Percentiles rank a stretch among this genome's conserved stretches.
Evolutionary conservation across 2,329 filamentous ascomycete species (phyloP).

Genomic region (Pestalotiopsis sp.): DNA sequence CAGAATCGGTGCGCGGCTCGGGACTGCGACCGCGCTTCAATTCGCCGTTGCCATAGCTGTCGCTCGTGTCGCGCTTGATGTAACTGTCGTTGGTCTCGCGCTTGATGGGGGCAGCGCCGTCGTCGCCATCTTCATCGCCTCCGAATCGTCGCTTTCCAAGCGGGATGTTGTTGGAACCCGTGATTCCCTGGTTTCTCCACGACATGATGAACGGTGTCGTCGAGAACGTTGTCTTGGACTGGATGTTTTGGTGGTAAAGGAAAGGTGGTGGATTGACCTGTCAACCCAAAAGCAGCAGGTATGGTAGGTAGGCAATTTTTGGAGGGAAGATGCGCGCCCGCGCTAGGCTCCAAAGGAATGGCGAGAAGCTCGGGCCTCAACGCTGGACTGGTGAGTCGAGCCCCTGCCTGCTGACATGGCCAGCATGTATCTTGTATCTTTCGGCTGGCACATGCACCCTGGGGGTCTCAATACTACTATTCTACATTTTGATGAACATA

Average conservation of each 20-base stretch:
- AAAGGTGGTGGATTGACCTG: neutral
- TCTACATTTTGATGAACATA: too few species aligned
- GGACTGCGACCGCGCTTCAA: conserved; percentile 92
- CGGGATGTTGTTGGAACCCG: conserved; percentile 97
- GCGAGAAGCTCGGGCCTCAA: neutral
- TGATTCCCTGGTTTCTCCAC: conserved; percentile 81
- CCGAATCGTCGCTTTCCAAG: conserved; percentile 84
- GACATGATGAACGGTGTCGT: conserved; percentile 49
- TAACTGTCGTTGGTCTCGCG: conserved; percentile 30
- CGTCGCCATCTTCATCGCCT: conserved; percentile 52
- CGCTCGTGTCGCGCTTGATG: conserved; percentile 40
- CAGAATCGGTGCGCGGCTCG: conserved; percentile 70
- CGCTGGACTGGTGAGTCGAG: too few species aligned
- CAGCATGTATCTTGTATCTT: too few species aligned
- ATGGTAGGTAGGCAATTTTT: neutral
- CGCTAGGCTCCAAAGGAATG: neutral
- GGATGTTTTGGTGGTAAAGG: neutral
- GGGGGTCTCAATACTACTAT: too few species aligned
- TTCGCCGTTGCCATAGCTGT: conserved; percentile 46
- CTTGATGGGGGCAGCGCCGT: conserved; percentile 23
- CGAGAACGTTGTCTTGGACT: neutral
- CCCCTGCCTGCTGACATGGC: too few species aligned
- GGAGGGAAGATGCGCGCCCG: neutral
- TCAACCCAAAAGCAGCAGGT: neutral
- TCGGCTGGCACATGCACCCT: too few species aligned